Percentiles rank a stretch among this genome's conserved stretches.
Evolutionary conservation across 1,139 yeast species (phyloP).

Genomic region (Blastobotrys serpentis): DNA sequence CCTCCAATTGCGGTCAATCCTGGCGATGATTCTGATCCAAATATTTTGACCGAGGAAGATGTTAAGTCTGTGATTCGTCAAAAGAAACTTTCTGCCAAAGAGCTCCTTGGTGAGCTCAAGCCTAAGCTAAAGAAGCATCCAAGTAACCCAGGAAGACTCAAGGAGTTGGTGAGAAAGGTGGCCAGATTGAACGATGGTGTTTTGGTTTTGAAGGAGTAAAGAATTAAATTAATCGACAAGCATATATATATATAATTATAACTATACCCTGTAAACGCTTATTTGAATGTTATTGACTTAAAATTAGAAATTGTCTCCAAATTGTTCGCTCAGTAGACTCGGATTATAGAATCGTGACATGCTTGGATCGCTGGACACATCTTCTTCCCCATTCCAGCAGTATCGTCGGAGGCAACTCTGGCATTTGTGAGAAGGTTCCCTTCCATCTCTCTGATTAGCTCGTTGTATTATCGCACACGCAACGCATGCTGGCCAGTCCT

Average conservation of each 20-base stretch:
- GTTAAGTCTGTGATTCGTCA: slow-evolving; percentile 63
- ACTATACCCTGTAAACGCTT: not conserved
- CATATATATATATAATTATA: not conserved
- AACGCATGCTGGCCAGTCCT: slow-evolving; percentile 74
- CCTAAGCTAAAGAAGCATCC: slow-evolving; percentile 65
- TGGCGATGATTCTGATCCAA: slow-evolving; percentile 37
- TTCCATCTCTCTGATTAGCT: slow-evolving; percentile 69
- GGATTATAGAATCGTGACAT: slow-evolving; percentile 10
- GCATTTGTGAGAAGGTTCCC: slow-evolving; percentile 69
- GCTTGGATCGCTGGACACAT: not conserved
- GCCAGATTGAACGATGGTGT: slow-evolving; percentile 66
- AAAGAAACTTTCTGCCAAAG: slow-evolving; percentile 65
- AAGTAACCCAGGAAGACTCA: slow-evolving; percentile 67
- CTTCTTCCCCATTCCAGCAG: slow-evolving; percentile 56
- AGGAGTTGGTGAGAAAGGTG: slow-evolving; percentile 64
- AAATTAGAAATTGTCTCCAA: too few relatives aligned
- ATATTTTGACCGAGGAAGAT: slow-evolving; percentile 63
- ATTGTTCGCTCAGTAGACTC: not conserved
- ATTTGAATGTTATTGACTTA: too few relatives aligned
- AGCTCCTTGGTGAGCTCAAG: slow-evolving; percentile 59
- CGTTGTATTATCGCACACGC: slow-evolving; percentile 89
- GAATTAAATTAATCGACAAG: not conserved
- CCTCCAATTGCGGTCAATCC: slow-evolving; percentile 19
- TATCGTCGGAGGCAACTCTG: slow-evolving; percentile 65
- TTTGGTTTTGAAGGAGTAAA: slow-evolving; percentile 54